These are phyloP conservation scores for Protomyces arabidopsidicola DNA, from an alignment of 1,139 yeast species.

Conservation along the genomic window DNA sequence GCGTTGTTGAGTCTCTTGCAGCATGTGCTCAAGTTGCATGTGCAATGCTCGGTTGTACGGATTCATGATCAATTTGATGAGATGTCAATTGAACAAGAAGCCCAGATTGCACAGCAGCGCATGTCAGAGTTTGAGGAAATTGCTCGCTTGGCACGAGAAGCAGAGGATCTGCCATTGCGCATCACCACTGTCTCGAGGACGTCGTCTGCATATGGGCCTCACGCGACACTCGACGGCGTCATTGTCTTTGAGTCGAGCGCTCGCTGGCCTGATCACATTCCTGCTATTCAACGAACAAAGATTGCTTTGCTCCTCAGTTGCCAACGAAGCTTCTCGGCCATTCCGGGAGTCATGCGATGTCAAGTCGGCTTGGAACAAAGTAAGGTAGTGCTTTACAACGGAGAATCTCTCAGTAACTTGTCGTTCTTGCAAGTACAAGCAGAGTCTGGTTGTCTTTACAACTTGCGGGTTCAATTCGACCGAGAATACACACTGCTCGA, in stretches of 20 bases:
- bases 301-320: conserved; percentile 80
- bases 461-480: conserved; percentile 34
- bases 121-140: conserved; percentile 47
- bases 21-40: conserved; percentile 58
- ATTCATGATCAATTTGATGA: conserved; percentile 58
- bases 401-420: conserved; percentile 34
- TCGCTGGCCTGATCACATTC: conserved; percentile 93
- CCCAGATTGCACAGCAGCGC: neutral
- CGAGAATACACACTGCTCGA: conserved; percentile 32
- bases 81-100: conserved; percentile 45
- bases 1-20: conserved; percentile 28
- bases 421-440: conserved; percentile 32
- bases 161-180: conserved; percentile 63
- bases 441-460: conserved; percentile 32
- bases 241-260: conserved; percentile 83
- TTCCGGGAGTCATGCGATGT: conserved; percentile 51
- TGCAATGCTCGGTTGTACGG: conserved; percentile 43
- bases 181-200: conserved; percentile 55
- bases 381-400: conserved; percentile 36
- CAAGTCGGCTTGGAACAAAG: conserved; percentile 59
- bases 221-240: conserved; percentile 49
- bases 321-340: conserved; percentile 46
- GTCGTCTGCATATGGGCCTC: conserved; percentile 2
- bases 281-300: conserved; percentile 81
- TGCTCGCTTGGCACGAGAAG: conserved; percentile 56